phyloP scores from a whole-genome alignment of 202 grass and related monocot species.

The Saccharum hybrid region DNA sequence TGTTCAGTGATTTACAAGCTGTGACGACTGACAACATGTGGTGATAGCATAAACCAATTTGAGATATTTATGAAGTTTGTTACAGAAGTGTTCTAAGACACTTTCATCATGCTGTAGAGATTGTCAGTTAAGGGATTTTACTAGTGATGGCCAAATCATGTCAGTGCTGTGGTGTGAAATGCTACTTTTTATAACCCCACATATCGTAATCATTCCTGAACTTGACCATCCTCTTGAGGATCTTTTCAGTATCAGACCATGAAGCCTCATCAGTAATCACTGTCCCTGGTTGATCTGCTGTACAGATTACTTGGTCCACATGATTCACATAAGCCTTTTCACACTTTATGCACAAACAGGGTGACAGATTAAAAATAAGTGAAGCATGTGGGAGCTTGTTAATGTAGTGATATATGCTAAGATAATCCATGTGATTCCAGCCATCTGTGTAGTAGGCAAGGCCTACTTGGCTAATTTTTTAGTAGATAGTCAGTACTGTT shows the following conservation, averaged over 20 bases:
- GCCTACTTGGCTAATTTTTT: constrained; percentile 55
- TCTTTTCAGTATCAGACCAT: constrained; percentile 57
- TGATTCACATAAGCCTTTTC: constrained; percentile 50
- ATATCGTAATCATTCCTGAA: constrained; percentile 45
- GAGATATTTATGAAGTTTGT: constrained; percentile 16
- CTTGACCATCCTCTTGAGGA: constrained; percentile 40
- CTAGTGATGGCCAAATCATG: constrained; percentile 33
- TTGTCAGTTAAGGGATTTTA: constrained; percentile 6
- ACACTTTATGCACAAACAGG: constrained; percentile 41
- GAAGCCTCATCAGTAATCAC: constrained; percentile 41
- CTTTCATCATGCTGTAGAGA: constrained; percentile 19
- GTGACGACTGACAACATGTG: constrained; percentile 3
- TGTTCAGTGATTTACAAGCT: constrained; percentile 17
- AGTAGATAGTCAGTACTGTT: constrained; percentile 45
- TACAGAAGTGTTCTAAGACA: background rate
- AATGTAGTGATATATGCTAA: constrained; percentile 41
- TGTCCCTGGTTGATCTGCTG: constrained; percentile 43
- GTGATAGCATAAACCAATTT: constrained; percentile 9
- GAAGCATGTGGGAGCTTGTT: constrained; percentile 56
- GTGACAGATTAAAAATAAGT: constrained; percentile 43
- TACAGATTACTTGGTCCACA: constrained; percentile 44
- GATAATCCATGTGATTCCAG: constrained; percentile 73
- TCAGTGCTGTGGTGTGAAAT: constrained; percentile 31
- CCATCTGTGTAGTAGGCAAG: constrained; percentile 51
- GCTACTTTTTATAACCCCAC: constrained; percentile 28